Evolutionary conservation across 2,329 filamentous ascomycete genomes (phyloP).

Genomic region (Aspergillus terreus): DNA sequence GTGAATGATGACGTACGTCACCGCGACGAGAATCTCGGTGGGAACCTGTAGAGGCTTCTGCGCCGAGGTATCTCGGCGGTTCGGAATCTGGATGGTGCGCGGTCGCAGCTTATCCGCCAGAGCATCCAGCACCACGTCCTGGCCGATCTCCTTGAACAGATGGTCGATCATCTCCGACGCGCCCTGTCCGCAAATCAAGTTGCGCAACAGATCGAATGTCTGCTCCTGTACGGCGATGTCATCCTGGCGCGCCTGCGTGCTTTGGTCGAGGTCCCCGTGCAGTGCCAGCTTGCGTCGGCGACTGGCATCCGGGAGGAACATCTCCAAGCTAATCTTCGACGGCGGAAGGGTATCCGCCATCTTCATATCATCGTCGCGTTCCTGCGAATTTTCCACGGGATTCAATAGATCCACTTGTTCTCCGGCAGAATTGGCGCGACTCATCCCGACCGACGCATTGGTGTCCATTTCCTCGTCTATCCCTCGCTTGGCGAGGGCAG

Average conservation of each 20-base stretch:
- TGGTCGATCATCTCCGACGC: conserved; percentile 75
- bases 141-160: conserved; percentile 70
- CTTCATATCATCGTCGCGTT: conserved; percentile 29
- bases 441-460: conserved; percentile 45
- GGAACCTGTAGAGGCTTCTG: conserved; percentile 32
- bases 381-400: conserved; percentile 37
- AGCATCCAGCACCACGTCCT: conserved; percentile 75
- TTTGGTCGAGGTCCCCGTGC: conserved; percentile 65
- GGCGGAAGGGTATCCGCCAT: conserved; percentile 38
- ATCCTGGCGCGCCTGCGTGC: conserved; percentile 67
- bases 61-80: conserved; percentile 28
- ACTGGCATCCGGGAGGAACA: conserved; percentile 37
- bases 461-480: conserved; percentile 31
- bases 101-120: conserved; percentile 72
- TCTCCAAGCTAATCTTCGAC: conserved; percentile 37
- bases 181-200: conserved; percentile 69
- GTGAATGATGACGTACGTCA: conserved; percentile 81
- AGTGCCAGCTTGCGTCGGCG: conserved; percentile 43
- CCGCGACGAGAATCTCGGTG: conserved; percentile 68
- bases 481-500: conserved; percentile 24
- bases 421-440: conserved; percentile 56
- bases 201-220: conserved; percentile 82
- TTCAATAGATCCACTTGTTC: conserved; percentile 60
- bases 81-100: conserved; percentile 29
- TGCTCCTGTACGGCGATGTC: conserved; percentile 88